Evolutionary conservation across 192 early-diverging fungal genomes (phyloP).

Genomic region (Backusella westeae): DNA sequence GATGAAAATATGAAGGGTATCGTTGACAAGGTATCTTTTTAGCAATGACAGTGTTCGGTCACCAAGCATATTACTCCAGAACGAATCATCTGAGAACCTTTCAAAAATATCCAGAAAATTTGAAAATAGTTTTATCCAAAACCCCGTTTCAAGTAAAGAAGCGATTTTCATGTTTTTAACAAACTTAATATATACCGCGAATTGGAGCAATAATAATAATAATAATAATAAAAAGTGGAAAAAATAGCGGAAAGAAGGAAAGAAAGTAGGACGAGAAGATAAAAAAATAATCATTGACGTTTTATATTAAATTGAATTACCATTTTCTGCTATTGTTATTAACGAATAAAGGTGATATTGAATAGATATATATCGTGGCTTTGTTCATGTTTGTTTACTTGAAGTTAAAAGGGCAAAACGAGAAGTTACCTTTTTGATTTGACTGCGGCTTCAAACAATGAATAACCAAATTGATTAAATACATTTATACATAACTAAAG

Average conservation of each 20-base stretch:
- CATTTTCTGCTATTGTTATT: background rate
- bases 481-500: background rate
- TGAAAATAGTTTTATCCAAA: background rate
- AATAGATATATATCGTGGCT: background rate
- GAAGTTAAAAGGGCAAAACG: background rate
- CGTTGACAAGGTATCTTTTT: constrained; percentile 14
- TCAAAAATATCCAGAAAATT: constrained; percentile 15
- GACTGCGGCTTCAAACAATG: background rate
- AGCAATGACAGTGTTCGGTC: background rate
- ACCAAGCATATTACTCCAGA: constrained; percentile 17
- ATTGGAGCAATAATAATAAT: background rate
- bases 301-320: background rate
- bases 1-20: constrained; percentile 9
- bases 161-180: background rate
- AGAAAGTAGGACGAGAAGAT: background rate
- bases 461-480: background rate
- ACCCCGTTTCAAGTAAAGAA: background rate
- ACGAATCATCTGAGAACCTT: constrained; percentile 9
- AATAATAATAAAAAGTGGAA: background rate
- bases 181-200: background rate
- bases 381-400: background rate
- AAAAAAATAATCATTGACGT: background rate
- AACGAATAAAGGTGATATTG: background rate
- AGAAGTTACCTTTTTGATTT: background rate
- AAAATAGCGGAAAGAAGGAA: background rate